Conservation (phyloP, 2,329 filamentous ascomycete genomes). For the Trichophyton rubrum region DNA sequence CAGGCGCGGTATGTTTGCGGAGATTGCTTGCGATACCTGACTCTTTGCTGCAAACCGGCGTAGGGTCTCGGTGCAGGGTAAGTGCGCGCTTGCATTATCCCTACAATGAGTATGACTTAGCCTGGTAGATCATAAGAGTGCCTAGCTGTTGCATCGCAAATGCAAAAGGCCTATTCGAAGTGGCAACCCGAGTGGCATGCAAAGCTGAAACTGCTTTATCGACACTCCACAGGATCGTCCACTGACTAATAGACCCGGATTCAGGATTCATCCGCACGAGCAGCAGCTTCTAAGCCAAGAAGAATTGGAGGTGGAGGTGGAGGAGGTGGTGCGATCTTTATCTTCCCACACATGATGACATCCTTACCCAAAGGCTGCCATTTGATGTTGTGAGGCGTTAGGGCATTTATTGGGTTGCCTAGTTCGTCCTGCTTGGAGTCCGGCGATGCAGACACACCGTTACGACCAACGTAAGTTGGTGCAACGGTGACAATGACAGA, state of each 20-base stretch:
- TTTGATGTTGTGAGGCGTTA: conserved; percentile 52
- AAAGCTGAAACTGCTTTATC: conserved; percentile 10
- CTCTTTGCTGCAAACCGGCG: no score
- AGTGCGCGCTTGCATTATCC: no score
- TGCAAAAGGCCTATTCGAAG: no score
- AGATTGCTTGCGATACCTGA: no score
- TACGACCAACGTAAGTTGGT: conserved; percentile 75
- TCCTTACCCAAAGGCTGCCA: conserved; percentile 76
- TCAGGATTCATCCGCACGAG: conserved; percentile 8
- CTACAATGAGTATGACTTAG: no score
- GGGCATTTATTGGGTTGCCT: conserved; percentile 46
- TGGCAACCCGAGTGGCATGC: conserved; percentile 16
- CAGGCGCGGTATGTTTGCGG: no score
- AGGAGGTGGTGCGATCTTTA: conserved; percentile 22
- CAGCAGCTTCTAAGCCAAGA: conserved; percentile 13
- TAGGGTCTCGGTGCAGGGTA: no score
- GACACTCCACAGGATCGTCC: conserved; percentile 6
- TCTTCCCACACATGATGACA: conserved; percentile 63
- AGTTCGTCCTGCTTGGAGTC: conserved; percentile 40
- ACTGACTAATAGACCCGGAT: neutral
- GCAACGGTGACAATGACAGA: conserved; percentile 80
- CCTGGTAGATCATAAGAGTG: no score
- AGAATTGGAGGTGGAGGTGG: conserved; percentile 9
- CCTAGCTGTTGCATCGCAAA: no score
- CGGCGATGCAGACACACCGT: conserved; percentile 68